Conservation (phyloP, 148 eudicot species). For the Beta vulgaris region DNA sequence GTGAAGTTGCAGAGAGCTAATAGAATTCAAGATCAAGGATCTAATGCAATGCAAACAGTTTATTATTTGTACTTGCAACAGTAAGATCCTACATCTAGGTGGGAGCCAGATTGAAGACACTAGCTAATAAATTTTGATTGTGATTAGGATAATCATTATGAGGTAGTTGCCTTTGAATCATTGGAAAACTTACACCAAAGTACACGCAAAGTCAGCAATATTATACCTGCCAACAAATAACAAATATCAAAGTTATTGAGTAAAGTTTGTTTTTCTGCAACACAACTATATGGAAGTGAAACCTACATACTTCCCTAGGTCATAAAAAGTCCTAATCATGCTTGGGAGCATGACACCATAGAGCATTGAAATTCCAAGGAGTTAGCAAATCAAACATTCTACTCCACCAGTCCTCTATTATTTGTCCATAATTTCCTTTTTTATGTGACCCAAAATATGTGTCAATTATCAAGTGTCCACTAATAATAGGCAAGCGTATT, state of each 20-base stretch:
- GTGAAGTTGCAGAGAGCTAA: constrained; percentile 10
- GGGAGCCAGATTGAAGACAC: background rate
- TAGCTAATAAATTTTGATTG: background rate
- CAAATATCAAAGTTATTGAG: background rate
- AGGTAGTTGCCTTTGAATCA: background rate
- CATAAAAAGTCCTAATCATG: background rate
- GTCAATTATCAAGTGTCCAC: too few species aligned
- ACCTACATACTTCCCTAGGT: background rate
- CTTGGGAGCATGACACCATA: background rate
- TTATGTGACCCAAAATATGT: background rate
- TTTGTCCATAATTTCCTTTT: background rate
- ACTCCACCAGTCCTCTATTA: too few species aligned
- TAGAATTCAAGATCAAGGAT: background rate
- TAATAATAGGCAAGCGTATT: background rate
- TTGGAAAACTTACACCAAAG: background rate
- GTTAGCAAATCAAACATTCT: background rate
- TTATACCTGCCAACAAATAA: background rate
- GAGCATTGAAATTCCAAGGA: background rate
- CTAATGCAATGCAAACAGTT: background rate
- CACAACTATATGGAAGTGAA: background rate
- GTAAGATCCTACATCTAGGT: background rate
- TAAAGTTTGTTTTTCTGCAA: background rate
- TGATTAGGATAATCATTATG: background rate
- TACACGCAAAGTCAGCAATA: background rate
- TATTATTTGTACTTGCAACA: background rate